Conservation (phyloP, 2,329 filamentous ascomycete species). For the Fusarium redolens region DNA sequence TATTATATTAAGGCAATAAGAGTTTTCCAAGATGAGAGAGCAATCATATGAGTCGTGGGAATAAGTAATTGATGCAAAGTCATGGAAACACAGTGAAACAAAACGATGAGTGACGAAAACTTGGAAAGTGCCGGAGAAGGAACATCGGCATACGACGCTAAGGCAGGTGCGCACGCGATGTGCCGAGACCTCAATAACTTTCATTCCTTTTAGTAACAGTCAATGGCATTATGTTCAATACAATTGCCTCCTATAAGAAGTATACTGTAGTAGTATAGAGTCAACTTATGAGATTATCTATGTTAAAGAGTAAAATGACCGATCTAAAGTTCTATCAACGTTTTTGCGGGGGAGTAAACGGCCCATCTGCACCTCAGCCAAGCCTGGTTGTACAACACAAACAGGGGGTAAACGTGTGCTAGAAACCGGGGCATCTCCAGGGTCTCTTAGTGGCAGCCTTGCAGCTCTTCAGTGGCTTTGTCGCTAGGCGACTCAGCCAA, state of each 20-base stretch:
- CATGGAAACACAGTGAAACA: not conserved
- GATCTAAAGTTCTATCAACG: not conserved
- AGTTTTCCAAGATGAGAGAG: not conserved
- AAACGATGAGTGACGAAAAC: constrained; percentile 1
- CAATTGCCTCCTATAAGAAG: not conserved
- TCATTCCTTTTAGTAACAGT: not conserved
- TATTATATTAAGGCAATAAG: not conserved
- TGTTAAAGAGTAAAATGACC: not conserved
- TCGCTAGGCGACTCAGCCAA: constrained; percentile 1
- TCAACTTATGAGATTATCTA: too few relatives aligned
- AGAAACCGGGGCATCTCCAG: constrained; percentile 11
- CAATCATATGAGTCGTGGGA: not conserved
- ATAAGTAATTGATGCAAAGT: constrained; percentile 8
- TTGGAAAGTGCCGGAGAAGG: constrained; percentile 20
- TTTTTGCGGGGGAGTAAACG: constrained; percentile 8
- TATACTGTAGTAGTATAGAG: not conserved
- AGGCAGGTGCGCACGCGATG: constrained; percentile 19
- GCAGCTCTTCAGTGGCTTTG: constrained; percentile 18
- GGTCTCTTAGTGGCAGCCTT: constrained; percentile 27
- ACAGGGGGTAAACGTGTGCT: constrained; percentile 9
- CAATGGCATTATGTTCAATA: not conserved
- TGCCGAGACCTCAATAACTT: not conserved
- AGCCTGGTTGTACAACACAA: not conserved
- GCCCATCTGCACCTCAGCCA: not conserved
- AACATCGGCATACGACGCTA: constrained; percentile 25